A percentile compares a stretch with the other conserved stretches of the same genome.
phyloP scores from a whole-genome alignment of 225 moss, liverwort and hornwort genomes.

The Neckera pumila region DNA sequence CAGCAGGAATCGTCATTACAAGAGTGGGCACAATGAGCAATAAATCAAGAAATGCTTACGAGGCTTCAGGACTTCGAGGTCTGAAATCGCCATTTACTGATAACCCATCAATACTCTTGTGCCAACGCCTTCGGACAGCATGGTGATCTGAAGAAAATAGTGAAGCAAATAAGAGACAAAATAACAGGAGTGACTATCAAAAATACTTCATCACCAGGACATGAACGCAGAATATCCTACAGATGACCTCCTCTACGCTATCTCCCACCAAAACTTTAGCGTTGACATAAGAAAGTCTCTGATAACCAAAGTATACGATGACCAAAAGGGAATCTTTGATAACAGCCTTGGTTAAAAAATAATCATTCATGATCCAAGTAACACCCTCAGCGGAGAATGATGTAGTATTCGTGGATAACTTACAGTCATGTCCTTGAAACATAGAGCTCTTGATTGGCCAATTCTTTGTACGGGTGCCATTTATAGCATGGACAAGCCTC shows the following conservation, averaged over 20 bases:
- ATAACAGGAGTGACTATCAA: neutral
- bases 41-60: constrained; percentile 21
- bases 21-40: neutral
- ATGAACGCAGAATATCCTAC: neutral
- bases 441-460: constrained; percentile 95
- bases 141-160: constrained; percentile 42
- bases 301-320: neutral
- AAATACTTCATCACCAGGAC: neutral
- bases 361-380: neutral
- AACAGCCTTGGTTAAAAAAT: neutral
- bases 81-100: constrained; percentile 69
- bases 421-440: constrained; percentile 86
- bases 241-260: neutral
- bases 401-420: constrained; percentile 1
- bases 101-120: constrained; percentile 53
- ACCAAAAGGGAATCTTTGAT: neutral
- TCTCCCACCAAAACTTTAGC: neutral
- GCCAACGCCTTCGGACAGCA: constrained; percentile 69
- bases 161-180: neutral
- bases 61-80: constrained; percentile 54
- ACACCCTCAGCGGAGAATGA: neutral
- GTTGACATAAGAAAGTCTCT: neutral
- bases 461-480: constrained; percentile 81
- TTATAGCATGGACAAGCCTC: constrained; percentile 68
- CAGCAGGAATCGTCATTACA: neutral